phyloP scores from a whole-genome alignment of 306 rosid species.

The Medicago lupulina region DNA sequence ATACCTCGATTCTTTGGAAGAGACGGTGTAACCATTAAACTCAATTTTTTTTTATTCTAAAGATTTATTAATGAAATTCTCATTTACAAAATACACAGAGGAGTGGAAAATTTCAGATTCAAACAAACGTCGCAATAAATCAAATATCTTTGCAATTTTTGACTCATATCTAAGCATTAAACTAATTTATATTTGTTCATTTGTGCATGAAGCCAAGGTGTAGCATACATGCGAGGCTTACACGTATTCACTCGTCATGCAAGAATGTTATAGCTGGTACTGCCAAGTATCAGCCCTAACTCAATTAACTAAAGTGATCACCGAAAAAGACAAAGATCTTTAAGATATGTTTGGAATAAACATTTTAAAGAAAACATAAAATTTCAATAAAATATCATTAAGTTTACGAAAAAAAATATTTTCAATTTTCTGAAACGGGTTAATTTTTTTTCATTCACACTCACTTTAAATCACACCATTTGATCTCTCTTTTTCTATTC shows the following conservation, averaged over 20 bases:
- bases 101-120: too few species aligned
- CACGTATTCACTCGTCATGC: conserved; percentile 44
- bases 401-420: not conserved
- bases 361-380: not conserved
- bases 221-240: conserved; percentile 23
- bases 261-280: not conserved
- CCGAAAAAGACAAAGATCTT: not conserved
- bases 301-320: not conserved
- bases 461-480: not conserved
- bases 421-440: not conserved
- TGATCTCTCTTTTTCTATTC: not conserved
- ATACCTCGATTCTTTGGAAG: too few species aligned
- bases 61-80: too few species aligned
- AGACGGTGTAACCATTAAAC: too few species aligned
- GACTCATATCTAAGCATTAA: too few species aligned
- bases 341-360: not conserved
- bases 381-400: not conserved
- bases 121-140: too few species aligned
- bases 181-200: not conserved
- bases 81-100: too few species aligned
- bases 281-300: conserved; percentile 39
- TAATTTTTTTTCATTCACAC: not conserved
- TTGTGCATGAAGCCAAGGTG: conserved; percentile 47
- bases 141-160: too few species aligned
- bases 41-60: too few species aligned